Conservation (phyloP, 129 eudicot species). For the Escallonia rubra region DNA sequence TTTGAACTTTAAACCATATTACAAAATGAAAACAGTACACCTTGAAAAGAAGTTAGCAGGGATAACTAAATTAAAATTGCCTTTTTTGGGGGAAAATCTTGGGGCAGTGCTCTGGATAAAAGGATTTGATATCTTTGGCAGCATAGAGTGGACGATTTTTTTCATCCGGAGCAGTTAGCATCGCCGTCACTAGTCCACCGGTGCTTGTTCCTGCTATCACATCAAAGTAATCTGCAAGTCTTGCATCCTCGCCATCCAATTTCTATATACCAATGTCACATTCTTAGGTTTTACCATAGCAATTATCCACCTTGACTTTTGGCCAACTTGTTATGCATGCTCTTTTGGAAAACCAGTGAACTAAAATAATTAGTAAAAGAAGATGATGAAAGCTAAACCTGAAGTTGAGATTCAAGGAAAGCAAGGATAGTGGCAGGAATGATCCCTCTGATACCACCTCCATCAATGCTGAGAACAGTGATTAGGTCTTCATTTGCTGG, state of each 20-base stretch:
- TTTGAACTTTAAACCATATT: neutral
- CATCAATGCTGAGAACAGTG: slow-evolving; percentile 57
- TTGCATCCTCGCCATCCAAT: slow-evolving; percentile 55
- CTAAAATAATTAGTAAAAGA: neutral
- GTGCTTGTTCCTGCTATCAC: slow-evolving; percentile 65
- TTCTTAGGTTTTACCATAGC: neutral
- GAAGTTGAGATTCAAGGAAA: slow-evolving; percentile 52
- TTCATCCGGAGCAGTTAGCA: slow-evolving; percentile 54
- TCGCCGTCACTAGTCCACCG: slow-evolving; percentile 55
- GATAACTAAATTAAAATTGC: neutral
- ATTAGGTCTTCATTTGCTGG: slow-evolving; percentile 30
- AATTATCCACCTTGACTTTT: neutral
- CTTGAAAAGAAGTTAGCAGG: neutral
- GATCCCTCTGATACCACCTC: slow-evolving; percentile 60
- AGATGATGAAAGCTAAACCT: slow-evolving; percentile 17
- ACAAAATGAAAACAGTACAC: neutral
- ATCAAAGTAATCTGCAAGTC: slow-evolving; percentile 69
- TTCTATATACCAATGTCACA: slow-evolving; percentile 24
- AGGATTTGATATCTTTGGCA: slow-evolving; percentile 54
- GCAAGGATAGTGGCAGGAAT: slow-evolving; percentile 50
- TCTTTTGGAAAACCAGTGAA: neutral
- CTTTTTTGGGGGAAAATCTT: slow-evolving; percentile 49
- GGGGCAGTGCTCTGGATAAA: slow-evolving; percentile 49
- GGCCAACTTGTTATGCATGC: neutral
- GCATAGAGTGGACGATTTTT: slow-evolving; percentile 49